Base-by-base conservation (phyloP, 2,329 filamentous ascomycete genomes). In the Apiospora pterosperma region DNA sequence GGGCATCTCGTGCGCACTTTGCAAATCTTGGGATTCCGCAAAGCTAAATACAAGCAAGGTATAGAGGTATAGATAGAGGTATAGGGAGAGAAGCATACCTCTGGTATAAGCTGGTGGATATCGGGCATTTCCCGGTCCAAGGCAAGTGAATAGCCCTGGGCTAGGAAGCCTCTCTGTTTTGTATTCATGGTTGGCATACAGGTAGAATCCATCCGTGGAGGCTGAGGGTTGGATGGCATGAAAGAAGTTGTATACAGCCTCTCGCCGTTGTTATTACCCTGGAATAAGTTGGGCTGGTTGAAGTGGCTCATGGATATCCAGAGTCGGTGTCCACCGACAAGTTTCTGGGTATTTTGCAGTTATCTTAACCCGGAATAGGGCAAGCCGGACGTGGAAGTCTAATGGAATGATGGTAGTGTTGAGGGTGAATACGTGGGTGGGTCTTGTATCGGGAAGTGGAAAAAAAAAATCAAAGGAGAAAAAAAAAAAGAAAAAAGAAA, bases 401-500 rank as follows among this genome's bases (percentile, higher is more conserved):
- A 23, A 1, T 60, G 58, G 58, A 60, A 60, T 38, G 36, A 25
- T 39, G 36, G 25, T 60, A 62, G 55, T 21, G 48, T 23, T 36
- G 28, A 25, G 38, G 28, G 23, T 25, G 44, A 38, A 41, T 38
- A 44, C 58, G 42, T 62, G 25, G 44, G 55, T 4, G 44, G 42
- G 34, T 23, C 28, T 25, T 52, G 23, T n/a, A 59, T 36, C 31
- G 19, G 41, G 44, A 44, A 61, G 31, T 48, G 48, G 31, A 48
- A 39, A 39, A 66, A 63, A 62, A 65, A 61, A 52, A 38, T 39
- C 16, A 38, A 58, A 55, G 59, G 59, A n/a, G 58, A 52, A 36
- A 55, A 64, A 31, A 62, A 65, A 36, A 55, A 64, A 31, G 59
- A 65, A 36, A 19, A 41, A 65, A 62, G 23, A 66, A 55, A 61